Percentiles rank a stretch among this genome's conserved stretches.
These are phyloP conservation scores for Phlebopus sp. DNA, from an alignment of 1,284 basidiomycete genomes.

Conservation along the genomic window DNA sequence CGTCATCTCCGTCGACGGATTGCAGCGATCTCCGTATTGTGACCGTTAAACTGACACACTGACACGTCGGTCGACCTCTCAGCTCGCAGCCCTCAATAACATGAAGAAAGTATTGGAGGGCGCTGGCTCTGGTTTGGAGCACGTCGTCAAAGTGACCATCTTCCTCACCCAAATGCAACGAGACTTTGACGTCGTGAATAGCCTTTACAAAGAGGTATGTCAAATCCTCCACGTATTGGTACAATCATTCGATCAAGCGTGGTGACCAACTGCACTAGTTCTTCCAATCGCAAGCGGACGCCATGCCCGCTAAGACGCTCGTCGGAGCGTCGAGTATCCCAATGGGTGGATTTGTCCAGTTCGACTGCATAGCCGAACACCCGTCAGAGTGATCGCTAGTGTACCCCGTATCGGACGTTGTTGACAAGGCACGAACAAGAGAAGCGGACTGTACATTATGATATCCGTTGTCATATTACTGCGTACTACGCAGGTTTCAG, in stretches of 20 bases:
- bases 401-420: no score
- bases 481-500: no score
- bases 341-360: constrained; percentile 59
- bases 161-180: constrained; percentile 52
- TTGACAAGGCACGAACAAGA: no score
- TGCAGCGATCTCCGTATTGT: no score
- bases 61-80: not conserved
- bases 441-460: no score
- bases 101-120: constrained; percentile 56
- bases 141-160: constrained; percentile 61
- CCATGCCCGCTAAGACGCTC: constrained; percentile 63
- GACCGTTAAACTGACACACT: not conserved
- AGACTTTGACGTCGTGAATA: constrained; percentile 55
- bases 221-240: not conserved
- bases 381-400: constrained; percentile 3
- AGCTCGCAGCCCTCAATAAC: constrained; percentile 60
- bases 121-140: constrained; percentile 54
- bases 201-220: constrained; percentile 48
- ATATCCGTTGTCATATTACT: no score
- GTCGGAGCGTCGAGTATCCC: constrained; percentile 62
- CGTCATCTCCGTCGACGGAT: constrained; percentile 20
- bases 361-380: constrained; percentile 62
- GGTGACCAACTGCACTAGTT: constrained; percentile 48
- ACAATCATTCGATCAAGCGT: no score
- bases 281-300: constrained; percentile 42